Evolutionary conservation across 768 basidiomycete genomes (phyloP), one percentile per base, ranked within the genome.

Genomic region (Rhizopogon vesiculosus): DNA sequence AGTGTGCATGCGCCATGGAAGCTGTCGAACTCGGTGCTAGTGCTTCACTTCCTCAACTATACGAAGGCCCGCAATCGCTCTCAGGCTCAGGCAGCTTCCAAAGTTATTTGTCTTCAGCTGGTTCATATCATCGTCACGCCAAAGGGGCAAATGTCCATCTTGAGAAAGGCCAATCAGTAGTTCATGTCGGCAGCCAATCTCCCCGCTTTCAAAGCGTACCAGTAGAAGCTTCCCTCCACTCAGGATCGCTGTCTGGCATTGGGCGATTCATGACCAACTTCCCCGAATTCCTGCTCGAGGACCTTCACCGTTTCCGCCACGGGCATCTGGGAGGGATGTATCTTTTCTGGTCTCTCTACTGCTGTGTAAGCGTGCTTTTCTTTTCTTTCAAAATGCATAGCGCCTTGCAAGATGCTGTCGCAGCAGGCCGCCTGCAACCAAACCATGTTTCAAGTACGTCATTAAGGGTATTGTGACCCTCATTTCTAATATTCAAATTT

Each of bases 21-120:
- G 15, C 31, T 35, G 33, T 13, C 18, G 33, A 48, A 35, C 31
- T 48, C 18, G 18, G 46, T 7, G 46, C 46, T 15, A 48, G 46
- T 3, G 35, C 33, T 22, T 48, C 46, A 16, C 46, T 48, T 15
- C 33, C 46, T 19, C 46, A 48, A 19, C 7, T 33, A 15, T 35
- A 48, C 18, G 19, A 35, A 22, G 31, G 33, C 33, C 46, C 33
- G 5, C 18, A 48, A 48, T 4, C 19, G 15, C 33, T 48, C 19
- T 66, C 68, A 12, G 69, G 65, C 25, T 75, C 72, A 29, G 73
- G 74, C 45, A 78, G 75, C 56, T 71, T 78, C 56, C 78, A 79
- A 53, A 76, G 74, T 49, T 74, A 78, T 61, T 68, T 79, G 35
- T 80, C 78, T 15, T 67, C 66, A 18, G 66, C 72, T 10, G 75